Base-by-base conservation (phyloP, 345 rosid species). In the Lenwebbia sp. region DNA sequence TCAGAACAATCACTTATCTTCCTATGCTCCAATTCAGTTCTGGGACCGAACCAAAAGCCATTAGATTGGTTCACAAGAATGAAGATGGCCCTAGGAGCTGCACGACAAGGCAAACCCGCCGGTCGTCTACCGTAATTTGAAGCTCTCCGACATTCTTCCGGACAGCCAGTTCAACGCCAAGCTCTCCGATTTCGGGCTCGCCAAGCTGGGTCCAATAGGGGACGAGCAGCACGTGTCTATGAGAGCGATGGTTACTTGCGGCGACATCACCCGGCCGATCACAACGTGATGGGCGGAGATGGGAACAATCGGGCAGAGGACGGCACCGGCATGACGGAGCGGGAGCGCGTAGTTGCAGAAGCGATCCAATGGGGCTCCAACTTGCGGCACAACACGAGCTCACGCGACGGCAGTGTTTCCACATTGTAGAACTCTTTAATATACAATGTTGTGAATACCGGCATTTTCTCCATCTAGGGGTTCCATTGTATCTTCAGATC, bases 231-330 rank as follows among this genome's bases (percentile, higher is more conserved):
- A 96, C 75, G 98, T 97, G 41, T 96, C 99, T 47, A 93, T 98
- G 3, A 92, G 98, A 89, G 98, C 95, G 21, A 95, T 97, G 99
- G 99, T 98, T 82, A 97, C 99, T 3, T 96, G 95, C 28, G 98
- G 99, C 7, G 95, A 97, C 62, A 28, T 83, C 86, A 54, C n/a
- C 65, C 86, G 54, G 30, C 83, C 4, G 65, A 53, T 23, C 12
- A 50, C 11, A 23, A 56, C 6, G 0, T 28, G 26, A 55, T 11
- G 7, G 88, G n/a, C 21, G 53, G 83, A 33, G 82, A 33, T 13
- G 88, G 50, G 62, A 83, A 62, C 33, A 51, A 83, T 19, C 57
- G 26, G 3, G 84, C 54, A 14, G 88, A 87, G 54, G 90, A 87
- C 21, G 82, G 81, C 88, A 70, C 83, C 25, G 84, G 62, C 86